These are phyloP conservation scores for Starmerella scarabaei DNA, from an alignment of 805 yeast genomes.

Conservation along the genomic window DNA sequence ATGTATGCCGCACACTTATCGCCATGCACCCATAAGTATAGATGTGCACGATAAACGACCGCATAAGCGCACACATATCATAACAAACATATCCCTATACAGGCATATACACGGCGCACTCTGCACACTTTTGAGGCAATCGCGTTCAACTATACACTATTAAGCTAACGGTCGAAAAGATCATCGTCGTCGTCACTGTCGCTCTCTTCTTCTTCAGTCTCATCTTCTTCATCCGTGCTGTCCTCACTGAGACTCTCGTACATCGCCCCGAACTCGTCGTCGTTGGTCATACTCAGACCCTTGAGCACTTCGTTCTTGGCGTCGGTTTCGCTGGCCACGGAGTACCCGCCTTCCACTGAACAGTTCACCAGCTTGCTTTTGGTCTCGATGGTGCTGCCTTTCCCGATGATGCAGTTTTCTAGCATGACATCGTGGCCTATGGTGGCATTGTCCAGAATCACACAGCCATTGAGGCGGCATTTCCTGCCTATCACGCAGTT, in stretches of 20 bases:
- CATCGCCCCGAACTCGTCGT: slow-evolving; percentile 28
- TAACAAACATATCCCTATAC: too few species aligned
- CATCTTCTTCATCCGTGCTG: slow-evolving; percentile 20
- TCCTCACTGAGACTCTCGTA: slow-evolving; percentile 26
- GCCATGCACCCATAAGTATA: too few species aligned
- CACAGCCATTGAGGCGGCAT: slow-evolving; percentile 79
- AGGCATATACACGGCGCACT: too few species aligned
- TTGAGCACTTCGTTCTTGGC: slow-evolving; percentile 26
- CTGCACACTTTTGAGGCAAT: too few species aligned
- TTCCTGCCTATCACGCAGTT: slow-evolving; percentile 69
- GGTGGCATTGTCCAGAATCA: slow-evolving; percentile 54
- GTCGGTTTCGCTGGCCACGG: slow-evolving; percentile 38
- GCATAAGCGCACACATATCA: too few species aligned
- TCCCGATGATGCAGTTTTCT: slow-evolving; percentile 83
- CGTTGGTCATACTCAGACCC: slow-evolving; percentile 21
- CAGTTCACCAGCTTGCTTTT: slow-evolving; percentile 64
- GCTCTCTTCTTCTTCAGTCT: slow-evolving; percentile 31
- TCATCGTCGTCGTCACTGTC: slow-evolving; percentile 39
- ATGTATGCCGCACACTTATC: too few species aligned
- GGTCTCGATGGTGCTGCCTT: slow-evolving; percentile 45
- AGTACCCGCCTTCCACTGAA: slow-evolving; percentile 69
- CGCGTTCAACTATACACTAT: background rate
- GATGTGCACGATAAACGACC: too few species aligned
- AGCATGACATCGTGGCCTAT: slow-evolving; percentile 58
- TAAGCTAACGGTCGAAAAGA: slow-evolving; percentile 40